Percentiles rank a stretch among this genome's conserved stretches.
Evolutionary conservation across 352 stramenopile genomes (phyloP).

Genomic region (Phytopythium cucurbitacearum): DNA sequence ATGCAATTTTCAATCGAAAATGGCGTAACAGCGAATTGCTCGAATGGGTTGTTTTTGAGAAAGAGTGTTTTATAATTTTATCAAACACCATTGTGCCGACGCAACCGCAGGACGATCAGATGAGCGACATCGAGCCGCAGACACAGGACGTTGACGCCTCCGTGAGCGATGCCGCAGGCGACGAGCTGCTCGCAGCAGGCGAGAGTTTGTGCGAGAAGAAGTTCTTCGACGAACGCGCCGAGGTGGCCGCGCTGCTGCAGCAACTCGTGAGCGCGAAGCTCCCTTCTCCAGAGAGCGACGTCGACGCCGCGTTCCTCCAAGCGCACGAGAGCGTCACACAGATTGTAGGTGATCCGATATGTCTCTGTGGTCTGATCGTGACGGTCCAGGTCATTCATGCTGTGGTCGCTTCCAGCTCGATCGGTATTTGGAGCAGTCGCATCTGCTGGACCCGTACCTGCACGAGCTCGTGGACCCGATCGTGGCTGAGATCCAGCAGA

Average conservation of each 20-base stretch:
- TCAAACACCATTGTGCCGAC: no score
- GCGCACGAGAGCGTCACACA: constrained; percentile 33
- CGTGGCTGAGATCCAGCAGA: constrained; percentile 59
- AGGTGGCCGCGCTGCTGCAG: constrained; percentile 37
- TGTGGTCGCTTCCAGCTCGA: constrained; percentile 41
- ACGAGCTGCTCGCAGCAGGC: constrained; percentile 9
- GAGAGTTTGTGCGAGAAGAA: constrained; percentile 52
- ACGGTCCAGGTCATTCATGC: not conserved
- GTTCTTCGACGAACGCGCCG: constrained; percentile 62
- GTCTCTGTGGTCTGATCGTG: not conserved
- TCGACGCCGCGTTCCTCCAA: constrained; percentile 38
- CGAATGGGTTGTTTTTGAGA: no score
- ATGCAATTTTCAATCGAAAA: no score
- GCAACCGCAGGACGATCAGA: no score
- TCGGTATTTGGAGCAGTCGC: constrained; percentile 87
- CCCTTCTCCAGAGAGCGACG: constrained; percentile 27
- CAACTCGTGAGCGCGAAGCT: constrained; percentile 27
- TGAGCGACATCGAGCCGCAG: no score
- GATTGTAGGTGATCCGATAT: constrained; percentile 31
- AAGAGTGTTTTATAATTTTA: no score
- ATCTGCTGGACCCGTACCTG: constrained; percentile 89
- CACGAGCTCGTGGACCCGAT: constrained; percentile 63
- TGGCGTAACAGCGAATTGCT: no score
- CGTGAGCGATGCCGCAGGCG: not conserved
- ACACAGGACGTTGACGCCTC: no score